phyloP scores from a whole-genome alignment of 2,329 filamentous ascomycete genomes.

The Alternaria incomplexa region DNA sequence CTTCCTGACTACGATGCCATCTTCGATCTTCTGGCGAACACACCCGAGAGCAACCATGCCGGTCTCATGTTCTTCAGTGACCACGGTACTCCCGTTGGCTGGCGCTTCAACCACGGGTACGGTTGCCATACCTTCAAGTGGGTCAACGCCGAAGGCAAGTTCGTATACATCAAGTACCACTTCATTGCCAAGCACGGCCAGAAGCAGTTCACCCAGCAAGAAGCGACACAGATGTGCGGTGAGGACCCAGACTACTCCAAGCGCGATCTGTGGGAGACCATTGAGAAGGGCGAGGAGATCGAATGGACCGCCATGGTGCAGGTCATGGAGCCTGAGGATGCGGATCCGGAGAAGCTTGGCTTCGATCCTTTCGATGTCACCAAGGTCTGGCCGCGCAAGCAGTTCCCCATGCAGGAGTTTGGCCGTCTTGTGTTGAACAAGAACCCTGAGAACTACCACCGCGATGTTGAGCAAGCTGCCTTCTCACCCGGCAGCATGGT shows the following conservation, averaged over 20 bases:
- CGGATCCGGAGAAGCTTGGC: slow-evolving; percentile 56
- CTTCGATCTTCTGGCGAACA: slow-evolving; percentile 58
- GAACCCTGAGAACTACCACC: slow-evolving; percentile 60
- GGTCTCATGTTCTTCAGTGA: slow-evolving; percentile 59
- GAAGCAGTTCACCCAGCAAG: slow-evolving; percentile 55
- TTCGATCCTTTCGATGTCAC: slow-evolving; percentile 63
- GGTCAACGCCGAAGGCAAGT: slow-evolving; percentile 56
- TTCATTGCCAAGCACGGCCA: slow-evolving; percentile 57
- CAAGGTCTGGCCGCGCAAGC: slow-evolving; percentile 58
- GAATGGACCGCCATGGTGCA: slow-evolving; percentile 56
- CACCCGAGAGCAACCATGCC: slow-evolving; percentile 57
- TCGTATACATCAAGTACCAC: slow-evolving; percentile 61
- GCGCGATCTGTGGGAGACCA: slow-evolving; percentile 53
- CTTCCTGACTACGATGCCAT: slow-evolving; percentile 57
- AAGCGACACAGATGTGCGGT: slow-evolving; percentile 55
- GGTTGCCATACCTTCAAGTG: slow-evolving; percentile 58
- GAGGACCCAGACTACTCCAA: slow-evolving; percentile 60
- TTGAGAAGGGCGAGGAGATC: slow-evolving; percentile 51
- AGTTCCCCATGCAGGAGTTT: slow-evolving; percentile 59
- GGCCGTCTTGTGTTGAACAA: slow-evolving; percentile 60
- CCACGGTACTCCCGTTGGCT: slow-evolving; percentile 57
- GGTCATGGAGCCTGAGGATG: slow-evolving; percentile 55
- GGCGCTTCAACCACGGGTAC: slow-evolving; percentile 51
- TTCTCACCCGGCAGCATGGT: slow-evolving; percentile 61
- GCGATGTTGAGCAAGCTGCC: slow-evolving; percentile 45